phyloP scores from a whole-genome alignment of 768 basidiomycete genomes.

The Tricholoma flavovirens region DNA sequence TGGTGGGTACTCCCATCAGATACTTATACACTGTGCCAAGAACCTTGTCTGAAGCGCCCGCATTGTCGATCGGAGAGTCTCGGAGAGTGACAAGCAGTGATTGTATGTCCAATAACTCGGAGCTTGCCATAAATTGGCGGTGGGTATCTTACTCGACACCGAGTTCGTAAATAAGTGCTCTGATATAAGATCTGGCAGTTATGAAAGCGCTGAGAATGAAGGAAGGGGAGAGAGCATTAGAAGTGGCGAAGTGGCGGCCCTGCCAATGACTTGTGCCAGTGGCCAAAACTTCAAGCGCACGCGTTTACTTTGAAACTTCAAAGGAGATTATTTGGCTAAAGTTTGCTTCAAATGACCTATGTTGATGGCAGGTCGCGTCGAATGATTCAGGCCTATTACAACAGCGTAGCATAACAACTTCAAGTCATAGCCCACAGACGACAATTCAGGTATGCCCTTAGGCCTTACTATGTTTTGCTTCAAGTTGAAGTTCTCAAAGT shows the following conservation, averaged over 20 bases:
- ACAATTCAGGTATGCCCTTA: too few relatives aligned
- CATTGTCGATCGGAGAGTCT: conserved; percentile 51
- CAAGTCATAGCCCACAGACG: too few relatives aligned
- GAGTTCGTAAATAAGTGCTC: not conserved
- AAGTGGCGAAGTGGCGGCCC: not conserved
- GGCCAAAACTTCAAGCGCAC: not conserved
- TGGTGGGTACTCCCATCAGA: conserved; percentile 40
- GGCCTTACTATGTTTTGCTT: too few relatives aligned
- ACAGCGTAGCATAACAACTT: too few relatives aligned
- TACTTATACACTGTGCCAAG: conserved; percentile 47
- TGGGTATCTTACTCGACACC: not conserved
- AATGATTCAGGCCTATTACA: too few relatives aligned
- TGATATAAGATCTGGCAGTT: not conserved
- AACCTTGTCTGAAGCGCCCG: conserved; percentile 40
- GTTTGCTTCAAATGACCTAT: too few relatives aligned
- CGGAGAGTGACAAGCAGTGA: conserved; percentile 49
- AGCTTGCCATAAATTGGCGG: conserved; percentile 8
- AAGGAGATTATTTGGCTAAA: not conserved
- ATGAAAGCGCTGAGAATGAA: not conserved
- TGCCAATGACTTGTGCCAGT: not conserved
- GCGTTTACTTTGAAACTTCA: not conserved
- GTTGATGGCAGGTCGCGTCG: too few relatives aligned
- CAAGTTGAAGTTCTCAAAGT: not conserved
- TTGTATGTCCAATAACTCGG: conserved; percentile 30
- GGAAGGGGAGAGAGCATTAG: not conserved